Percentiles rank a stretch among this genome's conserved stretches.
Evolutionary conservation across 139 green algal species (phyloP).

Genomic region (Monoraphidium neglectum): DNA sequence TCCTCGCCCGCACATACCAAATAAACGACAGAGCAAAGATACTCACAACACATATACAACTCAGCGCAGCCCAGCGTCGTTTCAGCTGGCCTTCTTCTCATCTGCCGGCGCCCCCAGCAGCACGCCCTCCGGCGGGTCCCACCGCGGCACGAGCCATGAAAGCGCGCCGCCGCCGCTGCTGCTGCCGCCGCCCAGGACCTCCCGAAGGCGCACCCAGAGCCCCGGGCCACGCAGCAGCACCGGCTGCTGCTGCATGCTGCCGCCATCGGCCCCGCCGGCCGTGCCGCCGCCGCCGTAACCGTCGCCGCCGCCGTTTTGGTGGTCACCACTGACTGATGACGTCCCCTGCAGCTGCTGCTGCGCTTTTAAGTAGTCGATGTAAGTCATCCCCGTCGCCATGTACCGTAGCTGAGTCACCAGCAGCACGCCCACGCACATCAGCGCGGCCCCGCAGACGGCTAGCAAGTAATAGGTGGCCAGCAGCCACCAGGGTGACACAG

Average conservation of each 20-base stretch:
- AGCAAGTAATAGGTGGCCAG: conserved; percentile 25
- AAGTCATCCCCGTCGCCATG: conserved; percentile 6
- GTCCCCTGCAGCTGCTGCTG: neutral
- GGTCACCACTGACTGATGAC: neutral
- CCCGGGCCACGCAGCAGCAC: neutral
- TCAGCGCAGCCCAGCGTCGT: too few relatives aligned
- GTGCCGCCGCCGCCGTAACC: neutral
- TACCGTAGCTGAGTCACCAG: conserved; percentile 22
- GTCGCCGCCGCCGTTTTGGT: neutral
- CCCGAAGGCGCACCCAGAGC: neutral
- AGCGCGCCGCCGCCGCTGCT: neutral
- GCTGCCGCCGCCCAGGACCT: neutral
- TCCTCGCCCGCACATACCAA: too few relatives aligned
- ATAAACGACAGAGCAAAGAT: too few relatives aligned
- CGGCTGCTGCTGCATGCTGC: neutral
- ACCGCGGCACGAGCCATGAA: too few relatives aligned
- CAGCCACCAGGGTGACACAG: conserved; percentile 10
- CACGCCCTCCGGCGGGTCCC: too few relatives aligned
- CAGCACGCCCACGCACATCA: conserved; percentile 13
- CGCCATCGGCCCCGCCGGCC: neutral
- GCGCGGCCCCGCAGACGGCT: neutral
- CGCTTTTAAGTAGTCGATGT: conserved; percentile 8
- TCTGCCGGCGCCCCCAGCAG: too few relatives aligned
- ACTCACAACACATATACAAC: too few relatives aligned
- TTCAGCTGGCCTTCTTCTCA: too few relatives aligned